Evolutionary conservation across 2,329 filamentous ascomycete genomes (phyloP).

Genomic region (Botrytis galanthina): DNA sequence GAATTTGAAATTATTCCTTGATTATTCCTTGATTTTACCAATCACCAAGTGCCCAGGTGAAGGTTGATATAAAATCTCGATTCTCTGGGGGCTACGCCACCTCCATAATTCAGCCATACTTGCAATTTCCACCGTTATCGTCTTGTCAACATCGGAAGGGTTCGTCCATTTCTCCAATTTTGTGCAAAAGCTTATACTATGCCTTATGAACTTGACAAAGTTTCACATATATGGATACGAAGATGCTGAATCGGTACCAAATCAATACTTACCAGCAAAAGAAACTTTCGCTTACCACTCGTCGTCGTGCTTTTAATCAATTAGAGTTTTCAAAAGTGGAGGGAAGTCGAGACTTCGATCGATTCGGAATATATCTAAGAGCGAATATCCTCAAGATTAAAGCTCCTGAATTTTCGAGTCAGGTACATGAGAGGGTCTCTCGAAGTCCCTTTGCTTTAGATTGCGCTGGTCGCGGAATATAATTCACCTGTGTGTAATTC

Average conservation of each 20-base stretch:
- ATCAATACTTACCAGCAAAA: background rate
- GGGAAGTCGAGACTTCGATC: background rate
- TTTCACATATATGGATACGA: background rate
- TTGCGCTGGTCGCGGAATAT: background rate
- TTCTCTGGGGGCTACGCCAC: background rate
- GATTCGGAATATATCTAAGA: background rate
- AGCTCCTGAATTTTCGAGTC: background rate
- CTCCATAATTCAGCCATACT: background rate
- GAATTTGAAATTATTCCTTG: background rate
- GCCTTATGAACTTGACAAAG: background rate
- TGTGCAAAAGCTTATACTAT: background rate
- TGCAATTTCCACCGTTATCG: background rate
- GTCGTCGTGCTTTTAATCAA: background rate
- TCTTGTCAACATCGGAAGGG: background rate
- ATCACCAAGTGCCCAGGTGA: too few species aligned
- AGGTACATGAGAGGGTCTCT: background rate
- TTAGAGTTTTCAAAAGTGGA: constrained; percentile 8
- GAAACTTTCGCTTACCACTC: background rate
- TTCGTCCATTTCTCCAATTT: background rate
- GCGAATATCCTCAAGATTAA: background rate
- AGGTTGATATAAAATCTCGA: background rate
- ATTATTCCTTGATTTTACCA: background rate
- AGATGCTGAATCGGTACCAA: background rate
- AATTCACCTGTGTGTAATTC: background rate
- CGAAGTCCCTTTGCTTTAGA: background rate